Percentiles rank a stretch among this genome's conserved stretches.
Conservation (phyloP, 495 filamentous ascomycete species). For the Aspergillus coremiiformis region DNA sequence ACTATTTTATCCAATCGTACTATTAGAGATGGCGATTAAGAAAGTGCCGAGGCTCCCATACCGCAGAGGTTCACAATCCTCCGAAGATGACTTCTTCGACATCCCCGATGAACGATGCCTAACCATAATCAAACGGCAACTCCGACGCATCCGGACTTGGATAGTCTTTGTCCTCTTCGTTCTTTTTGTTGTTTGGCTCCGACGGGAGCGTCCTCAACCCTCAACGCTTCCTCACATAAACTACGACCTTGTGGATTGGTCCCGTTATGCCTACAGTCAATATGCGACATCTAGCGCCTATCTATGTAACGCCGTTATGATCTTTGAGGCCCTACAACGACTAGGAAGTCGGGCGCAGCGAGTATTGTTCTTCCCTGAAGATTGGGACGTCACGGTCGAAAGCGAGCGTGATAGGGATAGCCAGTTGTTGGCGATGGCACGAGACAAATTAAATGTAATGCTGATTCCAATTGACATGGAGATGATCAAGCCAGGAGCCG, state of each 20-base stretch:
- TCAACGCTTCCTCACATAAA: slow-evolving; percentile 27
- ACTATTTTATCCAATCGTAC: background rate
- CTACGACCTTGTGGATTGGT: slow-evolving; percentile 48
- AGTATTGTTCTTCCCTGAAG: slow-evolving; percentile 58
- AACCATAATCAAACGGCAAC: slow-evolving; percentile 29
- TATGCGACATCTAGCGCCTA: slow-evolving; percentile 64
- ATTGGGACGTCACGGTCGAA: slow-evolving; percentile 43
- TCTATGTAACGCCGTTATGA: slow-evolving; percentile 71
- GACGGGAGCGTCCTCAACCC: slow-evolving; percentile 19
- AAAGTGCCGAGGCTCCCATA: slow-evolving; percentile 23
- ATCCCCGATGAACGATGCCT: slow-evolving; percentile 33
- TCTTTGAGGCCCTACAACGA: slow-evolving; percentile 56
- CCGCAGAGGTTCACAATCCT: slow-evolving; percentile 29
- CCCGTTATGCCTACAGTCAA: slow-evolving; percentile 59
- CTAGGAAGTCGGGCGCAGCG: slow-evolving; percentile 57
- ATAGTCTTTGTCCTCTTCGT: slow-evolving; percentile 24
- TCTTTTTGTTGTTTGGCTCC: slow-evolving; percentile 27
- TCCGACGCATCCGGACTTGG: slow-evolving; percentile 35
- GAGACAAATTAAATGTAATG: slow-evolving; percentile 53
- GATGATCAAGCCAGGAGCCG: slow-evolving; percentile 36
- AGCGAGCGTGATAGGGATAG: slow-evolving; percentile 39
- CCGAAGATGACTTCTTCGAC: slow-evolving; percentile 40
- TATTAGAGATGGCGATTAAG: slow-evolving; percentile 15
- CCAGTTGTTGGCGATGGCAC: slow-evolving; percentile 52
- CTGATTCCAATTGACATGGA: slow-evolving; percentile 54